Percentiles rank a stretch among this genome's conserved stretches.
phyloP scores from a whole-genome alignment of 1,139 yeast species.

The Zygosaccharomyces pseudobailii region DNA sequence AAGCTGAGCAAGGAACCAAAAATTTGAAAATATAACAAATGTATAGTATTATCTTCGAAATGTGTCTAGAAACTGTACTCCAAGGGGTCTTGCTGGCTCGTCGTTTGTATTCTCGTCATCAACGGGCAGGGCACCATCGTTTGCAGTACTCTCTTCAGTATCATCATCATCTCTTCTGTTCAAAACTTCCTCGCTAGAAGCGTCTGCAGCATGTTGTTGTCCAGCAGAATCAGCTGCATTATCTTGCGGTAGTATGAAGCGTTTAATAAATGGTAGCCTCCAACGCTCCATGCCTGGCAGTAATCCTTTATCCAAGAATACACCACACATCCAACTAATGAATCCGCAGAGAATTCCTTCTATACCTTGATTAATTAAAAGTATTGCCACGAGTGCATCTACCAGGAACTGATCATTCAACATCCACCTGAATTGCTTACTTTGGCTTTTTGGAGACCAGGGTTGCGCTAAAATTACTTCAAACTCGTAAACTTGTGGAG shows the following conservation, averaged over 20 bases:
- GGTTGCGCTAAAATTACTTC: slow-evolving; percentile 25
- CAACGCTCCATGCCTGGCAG: slow-evolving; percentile 27
- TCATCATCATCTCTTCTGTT: slow-evolving; percentile 7
- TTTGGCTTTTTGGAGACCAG: slow-evolving; percentile 13
- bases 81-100: slow-evolving; percentile 33
- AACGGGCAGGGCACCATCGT: slow-evolving; percentile 8
- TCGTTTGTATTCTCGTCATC: slow-evolving; percentile 25
- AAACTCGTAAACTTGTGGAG: slow-evolving; percentile 32
- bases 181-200: neutral
- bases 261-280: slow-evolving; percentile 20
- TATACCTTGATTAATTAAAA: slow-evolving; percentile 30
- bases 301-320: slow-evolving; percentile 29
- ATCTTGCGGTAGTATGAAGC: slow-evolving; percentile 1
- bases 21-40: slow-evolving; percentile 33
- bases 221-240: neutral
- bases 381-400: slow-evolving; percentile 21
- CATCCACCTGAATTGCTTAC: slow-evolving; percentile 21
- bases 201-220: slow-evolving; percentile 1
- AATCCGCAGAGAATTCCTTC: slow-evolving; percentile 28
- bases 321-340: slow-evolving; percentile 31
- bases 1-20: slow-evolving; percentile 40
- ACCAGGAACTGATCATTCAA: slow-evolving; percentile 31
- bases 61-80: slow-evolving; percentile 32
- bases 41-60: slow-evolving; percentile 25
- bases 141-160: slow-evolving; percentile 5